Conservation (phyloP, 768 basidiomycete genomes). For the Trametes cubensis region DNA sequence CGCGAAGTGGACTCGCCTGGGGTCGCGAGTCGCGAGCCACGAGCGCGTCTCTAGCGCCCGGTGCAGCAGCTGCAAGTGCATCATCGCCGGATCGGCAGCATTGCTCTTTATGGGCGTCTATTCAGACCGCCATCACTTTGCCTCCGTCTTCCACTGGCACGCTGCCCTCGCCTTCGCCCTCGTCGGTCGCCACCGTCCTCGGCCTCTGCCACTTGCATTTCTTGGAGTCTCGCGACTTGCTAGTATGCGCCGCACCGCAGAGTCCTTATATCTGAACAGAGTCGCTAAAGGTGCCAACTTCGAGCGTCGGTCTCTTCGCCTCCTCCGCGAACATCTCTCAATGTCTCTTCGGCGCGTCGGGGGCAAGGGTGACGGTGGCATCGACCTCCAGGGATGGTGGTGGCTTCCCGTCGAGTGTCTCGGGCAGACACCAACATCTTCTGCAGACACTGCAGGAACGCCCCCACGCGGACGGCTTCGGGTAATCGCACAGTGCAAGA, state of each 20-base stretch:
- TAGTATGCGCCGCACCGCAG: neutral
- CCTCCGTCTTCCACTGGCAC: neutral
- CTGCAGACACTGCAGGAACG: neutral
- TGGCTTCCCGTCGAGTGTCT: slow-evolving; percentile 59
- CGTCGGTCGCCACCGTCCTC: neutral
- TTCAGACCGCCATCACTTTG: neutral
- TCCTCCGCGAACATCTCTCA: slow-evolving; percentile 67
- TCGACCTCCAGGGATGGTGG: slow-evolving; percentile 94
- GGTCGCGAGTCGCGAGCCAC: neutral
- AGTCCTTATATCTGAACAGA: slow-evolving; percentile 39
- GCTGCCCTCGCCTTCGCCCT: neutral
- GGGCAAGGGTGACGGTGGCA: slow-evolving; percentile 86
- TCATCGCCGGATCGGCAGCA: neutral
- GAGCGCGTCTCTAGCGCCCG: neutral
- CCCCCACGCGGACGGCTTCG: slow-evolving; percentile 57
- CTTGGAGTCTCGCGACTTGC: neutral
- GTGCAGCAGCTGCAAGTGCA: neutral
- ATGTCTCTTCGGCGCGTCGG: slow-evolving; percentile 83
- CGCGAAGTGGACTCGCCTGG: neutral
- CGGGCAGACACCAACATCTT: neutral
- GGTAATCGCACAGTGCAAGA: slow-evolving; percentile 89
- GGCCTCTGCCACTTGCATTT: neutral
- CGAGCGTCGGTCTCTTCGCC: slow-evolving; percentile 64
- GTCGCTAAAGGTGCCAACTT: slow-evolving; percentile 75
- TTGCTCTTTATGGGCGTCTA: slow-evolving; percentile 5